Percentiles rank a stretch among this genome's conserved stretches.
Conservation (phyloP, 306 rosid genomes). For the Senna tora region DNA sequence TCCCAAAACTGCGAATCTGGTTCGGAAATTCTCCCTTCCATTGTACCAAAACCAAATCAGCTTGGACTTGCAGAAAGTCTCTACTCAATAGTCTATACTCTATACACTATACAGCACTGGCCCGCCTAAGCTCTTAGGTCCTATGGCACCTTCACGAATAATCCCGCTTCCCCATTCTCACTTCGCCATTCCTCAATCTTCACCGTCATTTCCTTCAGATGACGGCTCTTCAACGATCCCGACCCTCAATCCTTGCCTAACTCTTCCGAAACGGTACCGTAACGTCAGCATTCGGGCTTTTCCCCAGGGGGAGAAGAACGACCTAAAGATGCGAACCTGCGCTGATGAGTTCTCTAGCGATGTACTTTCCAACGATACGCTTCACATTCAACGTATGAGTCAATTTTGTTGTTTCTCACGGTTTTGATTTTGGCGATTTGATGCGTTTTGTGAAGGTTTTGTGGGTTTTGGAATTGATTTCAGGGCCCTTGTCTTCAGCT, state of each 20-base stretch:
- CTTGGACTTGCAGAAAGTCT: too few species aligned
- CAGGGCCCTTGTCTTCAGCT: conserved; percentile 75
- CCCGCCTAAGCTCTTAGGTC: too few species aligned
- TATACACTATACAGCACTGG: too few species aligned
- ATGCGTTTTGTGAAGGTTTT: neutral
- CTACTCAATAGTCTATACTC: too few species aligned
- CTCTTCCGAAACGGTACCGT: conserved; percentile 45
- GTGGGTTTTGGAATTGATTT: conserved; percentile 1
- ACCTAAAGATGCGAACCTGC: conserved; percentile 33
- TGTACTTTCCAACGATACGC: conserved; percentile 51
- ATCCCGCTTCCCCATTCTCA: neutral
- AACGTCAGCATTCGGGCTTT: conserved; percentile 42
- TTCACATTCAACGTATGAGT: conserved; percentile 53
- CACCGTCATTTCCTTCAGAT: neutral
- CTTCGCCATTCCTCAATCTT: conserved; percentile 1
- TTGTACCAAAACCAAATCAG: neutral
- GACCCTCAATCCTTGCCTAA: neutral
- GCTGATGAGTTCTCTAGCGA: conserved; percentile 39
- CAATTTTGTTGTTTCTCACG: too few species aligned
- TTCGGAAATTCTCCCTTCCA: neutral
- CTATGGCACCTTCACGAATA: too few species aligned
- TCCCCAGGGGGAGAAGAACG: conserved; percentile 34
- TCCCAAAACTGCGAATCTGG: neutral
- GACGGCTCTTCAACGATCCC: neutral
- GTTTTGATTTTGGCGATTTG: neutral